Evolutionary conservation across 257 asterid genomes (phyloP).

Genomic region (Salvia miltiorrhiza): DNA sequence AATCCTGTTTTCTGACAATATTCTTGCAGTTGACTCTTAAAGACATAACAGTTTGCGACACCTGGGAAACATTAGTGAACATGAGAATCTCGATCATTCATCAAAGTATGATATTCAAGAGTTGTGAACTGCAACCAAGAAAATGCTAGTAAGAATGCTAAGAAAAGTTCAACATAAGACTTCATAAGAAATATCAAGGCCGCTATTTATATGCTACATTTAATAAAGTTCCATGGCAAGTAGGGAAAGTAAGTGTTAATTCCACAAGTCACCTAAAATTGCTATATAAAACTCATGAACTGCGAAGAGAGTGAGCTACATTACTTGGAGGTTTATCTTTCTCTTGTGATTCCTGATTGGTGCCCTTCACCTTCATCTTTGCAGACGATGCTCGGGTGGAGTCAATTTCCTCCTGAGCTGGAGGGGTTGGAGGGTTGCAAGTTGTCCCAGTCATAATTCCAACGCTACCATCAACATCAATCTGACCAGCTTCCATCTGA

Average conservation of each 20-base stretch:
- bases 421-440: constrained; percentile 2
- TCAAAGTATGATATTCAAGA: constrained; percentile 7
- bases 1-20: constrained; percentile 84
- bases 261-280: background rate
- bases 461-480: constrained; percentile 21
- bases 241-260: no score
- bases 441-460: constrained; percentile 14
- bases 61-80: constrained; percentile 36
- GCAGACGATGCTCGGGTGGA: constrained; percentile 7
- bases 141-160: no score
- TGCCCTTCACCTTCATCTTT: constrained; percentile 20
- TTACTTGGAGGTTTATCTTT: constrained; percentile 43
- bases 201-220: background rate
- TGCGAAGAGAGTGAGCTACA: background rate
- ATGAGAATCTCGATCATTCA: background rate
- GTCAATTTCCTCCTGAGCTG: constrained; percentile 23
- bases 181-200: background rate
- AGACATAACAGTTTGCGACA: constrained; percentile 72
- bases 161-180: background rate
- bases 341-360: constrained; percentile 26
- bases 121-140: background rate
- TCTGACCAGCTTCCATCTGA: constrained; percentile 43
- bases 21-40: constrained; percentile 94
- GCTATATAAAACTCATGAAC: background rate
- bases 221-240: background rate